Evolutionary conservation across 2,329 filamentous ascomycete species (phyloP).

Genomic region (Cercospora berteroae): DNA sequence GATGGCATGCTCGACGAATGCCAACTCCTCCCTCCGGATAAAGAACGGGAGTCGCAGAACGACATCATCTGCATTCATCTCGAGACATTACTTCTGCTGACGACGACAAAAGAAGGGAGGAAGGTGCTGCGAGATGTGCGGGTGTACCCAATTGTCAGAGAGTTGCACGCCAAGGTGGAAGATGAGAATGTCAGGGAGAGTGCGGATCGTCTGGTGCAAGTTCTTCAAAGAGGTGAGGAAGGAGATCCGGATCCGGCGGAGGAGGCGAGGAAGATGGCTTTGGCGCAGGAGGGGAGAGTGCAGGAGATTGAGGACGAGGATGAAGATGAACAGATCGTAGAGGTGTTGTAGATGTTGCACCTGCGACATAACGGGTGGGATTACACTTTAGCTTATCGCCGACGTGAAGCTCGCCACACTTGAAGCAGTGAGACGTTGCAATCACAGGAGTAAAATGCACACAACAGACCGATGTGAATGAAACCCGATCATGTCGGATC

Average conservation of each 20-base stretch:
- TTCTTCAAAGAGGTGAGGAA: slow-evolving; percentile 78
- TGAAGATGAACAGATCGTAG: slow-evolving; percentile 27
- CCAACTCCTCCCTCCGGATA: slow-evolving; percentile 85
- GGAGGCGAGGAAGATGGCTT: slow-evolving; percentile 35
- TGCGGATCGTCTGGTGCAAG: slow-evolving; percentile 85
- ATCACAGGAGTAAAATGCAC: neutral
- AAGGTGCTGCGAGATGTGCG: slow-evolving; percentile 72
- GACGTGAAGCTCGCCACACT: neutral
- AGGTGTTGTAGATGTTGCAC: slow-evolving; percentile 19
- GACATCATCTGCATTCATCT: slow-evolving; percentile 82
- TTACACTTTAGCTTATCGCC: neutral
- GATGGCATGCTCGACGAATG: slow-evolving; percentile 85
- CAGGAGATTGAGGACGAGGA: slow-evolving; percentile 45
- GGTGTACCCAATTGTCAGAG: slow-evolving; percentile 85
- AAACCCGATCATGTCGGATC: neutral
- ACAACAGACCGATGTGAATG: neutral
- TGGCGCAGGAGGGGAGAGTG: slow-evolving; percentile 37
- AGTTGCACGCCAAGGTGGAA: slow-evolving; percentile 75
- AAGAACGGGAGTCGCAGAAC: slow-evolving; percentile 74
- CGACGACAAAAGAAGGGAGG: slow-evolving; percentile 71
- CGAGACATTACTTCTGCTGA: slow-evolving; percentile 81
- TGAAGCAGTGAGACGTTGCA: neutral
- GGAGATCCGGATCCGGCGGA: slow-evolving; percentile 45
- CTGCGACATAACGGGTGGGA: neutral
- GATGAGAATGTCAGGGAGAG: slow-evolving; percentile 79